Evolutionary conservation across 2,329 filamentous ascomycete genomes (phyloP), one percentile per base, ranked within the genome.

Genomic region (Aspergillus quadrilineatus): DNA sequence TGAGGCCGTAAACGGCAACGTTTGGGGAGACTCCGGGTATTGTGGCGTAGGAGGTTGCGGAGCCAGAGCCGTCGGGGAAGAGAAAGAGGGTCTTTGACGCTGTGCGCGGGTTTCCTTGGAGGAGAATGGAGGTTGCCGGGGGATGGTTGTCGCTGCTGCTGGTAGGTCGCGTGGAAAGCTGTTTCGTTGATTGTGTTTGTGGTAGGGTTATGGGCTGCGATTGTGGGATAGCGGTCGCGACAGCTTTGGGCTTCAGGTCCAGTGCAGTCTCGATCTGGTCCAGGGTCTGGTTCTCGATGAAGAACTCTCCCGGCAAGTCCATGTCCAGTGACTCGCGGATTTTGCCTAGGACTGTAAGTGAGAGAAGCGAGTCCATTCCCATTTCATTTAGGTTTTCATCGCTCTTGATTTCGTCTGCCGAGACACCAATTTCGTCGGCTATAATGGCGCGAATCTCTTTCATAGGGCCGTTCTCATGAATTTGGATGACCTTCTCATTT

Each of bases 341-440:
- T 50, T 72, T 74, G 43, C 76, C 75, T 14, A 78, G 70, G 6
- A 78, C 74, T 2, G 76, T 77, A 29, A 79, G 67, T 5, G 74
- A 75, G 69, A 79, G 75, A 26, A 79, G 64, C 4, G 77, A 79
- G 56, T 79, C 77, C 67, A 79, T 75, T 4, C 77, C 77, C 63
- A 79, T 69, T 51, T 75, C 73, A 22, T 66, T 70, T 41, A 79
- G 66, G 53, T 77, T 76, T 9, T 72, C 71, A 7, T 73, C 67
- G 28, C 67, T 72, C 8, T 69, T 65, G 28, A 79, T 69, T 42
- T 79, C 77, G 8, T 68, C 68, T 2, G 73, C 63, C 9, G 73
- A 62, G 34, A 79, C 70, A 30, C 76, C 76, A 60, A 78, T 78
- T 54, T 79, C 75, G 47, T 77, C 72, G 1, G 75, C 71, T 41